Evolutionary conservation across 2,329 filamentous ascomycete species (phyloP).

Genomic region (Fusarium chuoi): DNA sequence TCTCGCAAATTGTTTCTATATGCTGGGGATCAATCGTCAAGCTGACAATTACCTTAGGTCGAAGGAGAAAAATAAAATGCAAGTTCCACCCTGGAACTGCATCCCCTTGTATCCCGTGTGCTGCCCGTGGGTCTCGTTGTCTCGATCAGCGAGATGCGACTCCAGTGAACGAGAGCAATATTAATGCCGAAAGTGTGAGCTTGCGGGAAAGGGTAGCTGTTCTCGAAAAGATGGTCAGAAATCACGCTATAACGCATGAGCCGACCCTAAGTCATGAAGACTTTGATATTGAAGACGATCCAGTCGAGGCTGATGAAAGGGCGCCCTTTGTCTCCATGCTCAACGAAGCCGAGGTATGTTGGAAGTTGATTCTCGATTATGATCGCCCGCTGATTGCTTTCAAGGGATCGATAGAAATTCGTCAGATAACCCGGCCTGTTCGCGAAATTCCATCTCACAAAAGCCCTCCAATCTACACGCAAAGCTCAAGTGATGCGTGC

Average conservation of each 20-base stretch:
- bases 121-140: neutral
- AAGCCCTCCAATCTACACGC: rapidly evolving
- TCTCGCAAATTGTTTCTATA: too few relatives aligned
- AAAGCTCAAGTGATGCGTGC: neutral
- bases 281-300: neutral
- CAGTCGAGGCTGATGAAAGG: neutral
- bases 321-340: neutral
- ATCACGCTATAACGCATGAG: neutral
- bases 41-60: neutral
- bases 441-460: neutral
- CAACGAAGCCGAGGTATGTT: neutral
- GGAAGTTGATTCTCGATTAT: too few relatives aligned
- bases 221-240: neutral
- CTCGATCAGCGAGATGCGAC: neutral
- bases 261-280: rapidly evolving
- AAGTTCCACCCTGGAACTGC: neutral
- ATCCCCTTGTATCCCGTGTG: neutral
- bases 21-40: rapidly evolving
- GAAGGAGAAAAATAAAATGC: neutral
- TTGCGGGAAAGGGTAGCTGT: neutral
- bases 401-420: neutral
- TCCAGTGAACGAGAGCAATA: neutral
- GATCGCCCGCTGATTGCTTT: neutral
- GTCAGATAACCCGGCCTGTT: rapidly evolving
- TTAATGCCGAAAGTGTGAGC: neutral